Evolutionary conservation across 495 filamentous ascomycete genomes (phyloP).

Genomic region (Apiosordaria backusii): DNA sequence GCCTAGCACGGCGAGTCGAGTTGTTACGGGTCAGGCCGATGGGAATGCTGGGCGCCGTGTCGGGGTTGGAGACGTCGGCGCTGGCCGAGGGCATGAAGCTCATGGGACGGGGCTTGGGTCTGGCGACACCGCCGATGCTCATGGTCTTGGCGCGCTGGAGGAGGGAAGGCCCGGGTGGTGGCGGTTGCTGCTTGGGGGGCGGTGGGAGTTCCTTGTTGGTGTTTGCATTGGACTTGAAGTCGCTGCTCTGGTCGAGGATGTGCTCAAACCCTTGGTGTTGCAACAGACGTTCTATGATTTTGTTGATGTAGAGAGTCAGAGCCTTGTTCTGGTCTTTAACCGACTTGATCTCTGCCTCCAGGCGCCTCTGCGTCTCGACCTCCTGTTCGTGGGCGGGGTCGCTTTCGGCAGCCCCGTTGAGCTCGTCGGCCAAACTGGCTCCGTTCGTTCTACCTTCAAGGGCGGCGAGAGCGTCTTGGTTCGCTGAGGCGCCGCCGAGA

Average conservation of each 20-base stretch:
- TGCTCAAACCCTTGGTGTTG: constrained; percentile 92
- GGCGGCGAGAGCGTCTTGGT: constrained; percentile 54
- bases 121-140: constrained; percentile 38
- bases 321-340: constrained; percentile 95
- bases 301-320: constrained; percentile 94
- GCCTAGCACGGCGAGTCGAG: constrained; percentile 53
- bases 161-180: constrained; percentile 53
- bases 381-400: constrained; percentile 52
- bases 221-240: constrained; percentile 50
- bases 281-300: constrained; percentile 90
- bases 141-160: constrained; percentile 81
- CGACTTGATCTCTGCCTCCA: constrained; percentile 76
- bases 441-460: constrained; percentile 48
- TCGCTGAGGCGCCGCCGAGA: constrained; percentile 53
- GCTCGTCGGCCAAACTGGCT: constrained; percentile 81
- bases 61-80: constrained; percentile 58
- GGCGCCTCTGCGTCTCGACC: constrained; percentile 56
- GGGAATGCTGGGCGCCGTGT: constrained; percentile 81
- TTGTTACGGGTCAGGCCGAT: constrained; percentile 60
- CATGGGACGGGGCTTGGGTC: constrained; percentile 59
- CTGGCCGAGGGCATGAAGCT: constrained; percentile 52
- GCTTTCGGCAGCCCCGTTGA: constrained; percentile 58
- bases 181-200: constrained; percentile 58
- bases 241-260: constrained; percentile 75
- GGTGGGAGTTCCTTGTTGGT: constrained; percentile 83